Base-by-base conservation (phyloP, 371 early-diverging fungal species). In the Lichtheimia ramosa region DNA sequence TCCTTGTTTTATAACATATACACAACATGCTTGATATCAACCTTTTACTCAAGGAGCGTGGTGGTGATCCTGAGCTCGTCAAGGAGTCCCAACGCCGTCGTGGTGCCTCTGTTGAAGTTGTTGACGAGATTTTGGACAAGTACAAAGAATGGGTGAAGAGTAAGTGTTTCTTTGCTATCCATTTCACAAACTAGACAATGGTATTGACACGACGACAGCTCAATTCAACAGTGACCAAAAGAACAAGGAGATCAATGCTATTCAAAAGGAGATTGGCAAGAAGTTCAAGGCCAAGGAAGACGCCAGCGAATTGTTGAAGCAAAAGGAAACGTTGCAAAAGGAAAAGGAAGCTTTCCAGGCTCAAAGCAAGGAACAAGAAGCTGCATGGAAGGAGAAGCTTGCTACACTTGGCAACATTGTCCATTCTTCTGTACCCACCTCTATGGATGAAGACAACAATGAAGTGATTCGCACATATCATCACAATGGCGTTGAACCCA, bases 221-320 rank as follows among this genome's bases (percentile, higher is more conserved):
- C 88, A 89, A 56, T 97, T 93, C 84, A 68, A 82, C 25, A 90
- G 96, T 54, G 96, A 97, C 72, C 87, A 92, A 66, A 77, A 86
- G 61, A 97, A 96, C 85, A 94, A 92, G 78, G 85, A 89, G 64
- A 86, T 93, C 71, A 98, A 98, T 67, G 89, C 87, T 13, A 76
- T 96, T 51, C 92, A 95, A 80, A 96, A 96, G 85, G 87, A 95
- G 56, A 96, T 98, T 66, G 92, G 89, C 50, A 74, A 82, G 60
- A 89, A 92, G 70, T 91, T 87, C 82, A 98, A 98, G 88, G 87
- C 89, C 61, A 94, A 95, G 82, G 92, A 92, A 74, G 92, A 96
- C 68, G 93, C 96, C 20, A 70, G 84, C 34, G 87, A 89, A 34
- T 82, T 95, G 25, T 62, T 91, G 40, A 83, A 81, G 28, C 69